Conservation (phyloP, 23 red algal species). For the Agarophyton chilense region DNA sequence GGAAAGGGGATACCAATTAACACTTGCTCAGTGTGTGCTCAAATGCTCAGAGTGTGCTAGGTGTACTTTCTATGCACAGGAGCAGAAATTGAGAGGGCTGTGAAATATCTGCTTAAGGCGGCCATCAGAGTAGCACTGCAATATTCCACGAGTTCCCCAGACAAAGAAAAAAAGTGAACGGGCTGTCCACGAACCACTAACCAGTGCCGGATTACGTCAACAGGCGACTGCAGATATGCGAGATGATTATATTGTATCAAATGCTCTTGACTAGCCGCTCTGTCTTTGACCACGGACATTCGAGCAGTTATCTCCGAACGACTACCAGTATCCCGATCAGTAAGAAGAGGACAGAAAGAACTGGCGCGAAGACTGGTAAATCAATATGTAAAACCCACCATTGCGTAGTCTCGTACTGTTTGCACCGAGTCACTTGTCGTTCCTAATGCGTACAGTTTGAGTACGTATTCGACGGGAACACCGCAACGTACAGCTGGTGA, state of each 20-base stretch:
- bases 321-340: too few species aligned
- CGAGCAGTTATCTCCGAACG: too few species aligned
- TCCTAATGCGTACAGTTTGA: neutral
- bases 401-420: neutral
- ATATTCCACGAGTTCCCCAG: neutral
- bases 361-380: constrained; percentile 10
- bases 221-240: too few species aligned
- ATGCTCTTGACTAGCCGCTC: too few species aligned
- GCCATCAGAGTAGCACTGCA: neutral
- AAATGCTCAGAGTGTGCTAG: constrained; percentile 23
- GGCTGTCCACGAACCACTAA: neutral
- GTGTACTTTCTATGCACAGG: constrained; percentile 5
- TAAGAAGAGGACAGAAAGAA: too few species aligned
- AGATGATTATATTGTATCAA: too few species aligned
- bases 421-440: neutral
- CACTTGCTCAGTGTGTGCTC: constrained; percentile 28
- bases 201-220: neutral
- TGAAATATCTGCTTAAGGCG: neutral
- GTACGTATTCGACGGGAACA: neutral
- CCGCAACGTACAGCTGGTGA: neutral
- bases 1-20: constrained; percentile 17
- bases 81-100: neutral
- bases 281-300: too few species aligned
- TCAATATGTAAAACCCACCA: neutral
- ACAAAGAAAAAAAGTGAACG: neutral